These are phyloP conservation scores for Sporisorium reilianum DNA, from an alignment of 1,284 basidiomycete genomes.

Conservation along the genomic window DNA sequence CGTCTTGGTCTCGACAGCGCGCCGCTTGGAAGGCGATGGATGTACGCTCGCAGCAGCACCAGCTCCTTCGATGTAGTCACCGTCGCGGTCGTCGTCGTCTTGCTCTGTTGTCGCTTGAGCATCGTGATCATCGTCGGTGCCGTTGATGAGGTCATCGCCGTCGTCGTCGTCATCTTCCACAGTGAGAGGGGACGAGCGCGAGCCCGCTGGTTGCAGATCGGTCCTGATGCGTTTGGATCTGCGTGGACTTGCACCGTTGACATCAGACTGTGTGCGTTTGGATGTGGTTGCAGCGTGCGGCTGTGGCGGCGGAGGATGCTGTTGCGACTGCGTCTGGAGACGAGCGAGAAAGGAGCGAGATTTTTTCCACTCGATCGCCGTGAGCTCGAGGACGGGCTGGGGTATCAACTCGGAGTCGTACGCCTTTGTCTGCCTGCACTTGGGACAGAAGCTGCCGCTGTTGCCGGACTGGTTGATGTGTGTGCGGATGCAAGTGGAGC, in stretches of 20 bases:
- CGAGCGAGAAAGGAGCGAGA: slow-evolving; percentile 36
- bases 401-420: slow-evolving; percentile 63
- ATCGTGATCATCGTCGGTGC: slow-evolving; percentile 12
- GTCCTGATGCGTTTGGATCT: slow-evolving; percentile 41
- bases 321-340: slow-evolving; percentile 12
- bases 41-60: slow-evolving; percentile 1
- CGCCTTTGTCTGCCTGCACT: slow-evolving; percentile 65
- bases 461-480: slow-evolving; percentile 66
- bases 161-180: slow-evolving; percentile 34
- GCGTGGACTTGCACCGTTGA: slow-evolving; percentile 23
- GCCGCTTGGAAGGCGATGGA: slow-evolving; percentile 25
- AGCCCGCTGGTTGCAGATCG: slow-evolving; percentile 24
- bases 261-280: slow-evolving; percentile 17
- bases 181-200: slow-evolving; percentile 38
- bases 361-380: slow-evolving; percentile 57
- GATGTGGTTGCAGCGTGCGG: not conserved
- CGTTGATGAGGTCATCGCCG: slow-evolving; percentile 8
- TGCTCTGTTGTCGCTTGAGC: not conserved
- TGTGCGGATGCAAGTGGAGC: slow-evolving; percentile 65
- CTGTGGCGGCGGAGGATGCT: not conserved
- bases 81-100: slow-evolving; percentile 18
- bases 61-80: slow-evolving; percentile 14
- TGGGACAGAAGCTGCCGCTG: slow-evolving; percentile 61
- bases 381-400: slow-evolving; percentile 56
- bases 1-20: not conserved